These are phyloP conservation scores for Clavariopsis aquatica DNA, from an alignment of 495 filamentous ascomycete species.

Conservation along the genomic window DNA sequence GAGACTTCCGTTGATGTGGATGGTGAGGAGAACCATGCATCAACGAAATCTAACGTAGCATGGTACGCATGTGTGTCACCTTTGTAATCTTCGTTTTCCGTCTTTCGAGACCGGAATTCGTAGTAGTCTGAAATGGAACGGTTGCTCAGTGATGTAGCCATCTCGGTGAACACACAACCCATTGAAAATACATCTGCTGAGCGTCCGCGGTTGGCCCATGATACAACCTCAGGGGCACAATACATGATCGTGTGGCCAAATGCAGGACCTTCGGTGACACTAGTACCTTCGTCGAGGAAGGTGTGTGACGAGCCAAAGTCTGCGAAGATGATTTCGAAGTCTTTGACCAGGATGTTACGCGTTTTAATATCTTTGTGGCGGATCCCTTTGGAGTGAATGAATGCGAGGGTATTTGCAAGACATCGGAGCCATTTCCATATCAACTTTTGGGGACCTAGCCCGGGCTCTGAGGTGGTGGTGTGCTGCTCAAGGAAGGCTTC, in stretches of 20 bases:
- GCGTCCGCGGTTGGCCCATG: slow-evolving; percentile 15
- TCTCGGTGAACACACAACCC: slow-evolving; percentile 30
- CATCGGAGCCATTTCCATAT: slow-evolving; percentile 26
- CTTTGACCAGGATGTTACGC: slow-evolving; percentile 28
- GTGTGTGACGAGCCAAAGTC: slow-evolving; percentile 30
- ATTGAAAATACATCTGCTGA: slow-evolving; percentile 33
- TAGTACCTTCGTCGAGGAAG: slow-evolving; percentile 27
- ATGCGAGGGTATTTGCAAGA: slow-evolving; percentile 27
- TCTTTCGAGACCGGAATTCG: slow-evolving; percentile 14
- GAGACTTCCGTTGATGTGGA: not conserved
- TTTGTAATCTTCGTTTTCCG: not conserved
- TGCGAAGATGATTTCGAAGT: slow-evolving; percentile 19
- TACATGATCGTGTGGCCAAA: slow-evolving; percentile 32
- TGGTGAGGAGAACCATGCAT: slow-evolving; percentile 8
- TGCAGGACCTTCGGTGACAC: slow-evolving; percentile 26
- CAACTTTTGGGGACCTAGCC: not conserved
- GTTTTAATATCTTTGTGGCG: slow-evolving; percentile 33
- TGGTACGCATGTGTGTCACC: slow-evolving; percentile 22
- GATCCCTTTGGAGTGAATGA: slow-evolving; percentile 38
- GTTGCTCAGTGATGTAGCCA: slow-evolving; percentile 13
- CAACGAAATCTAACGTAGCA: slow-evolving; percentile 26
- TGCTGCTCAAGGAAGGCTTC: slow-evolving; percentile 29
- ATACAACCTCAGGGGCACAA: slow-evolving; percentile 27
- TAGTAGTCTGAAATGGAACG: slow-evolving; percentile 20
- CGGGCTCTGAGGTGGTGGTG: not conserved